phyloP scores from a whole-genome alignment of 2,329 filamentous ascomycete genomes.

The Xylariaceae sp. region DNA sequence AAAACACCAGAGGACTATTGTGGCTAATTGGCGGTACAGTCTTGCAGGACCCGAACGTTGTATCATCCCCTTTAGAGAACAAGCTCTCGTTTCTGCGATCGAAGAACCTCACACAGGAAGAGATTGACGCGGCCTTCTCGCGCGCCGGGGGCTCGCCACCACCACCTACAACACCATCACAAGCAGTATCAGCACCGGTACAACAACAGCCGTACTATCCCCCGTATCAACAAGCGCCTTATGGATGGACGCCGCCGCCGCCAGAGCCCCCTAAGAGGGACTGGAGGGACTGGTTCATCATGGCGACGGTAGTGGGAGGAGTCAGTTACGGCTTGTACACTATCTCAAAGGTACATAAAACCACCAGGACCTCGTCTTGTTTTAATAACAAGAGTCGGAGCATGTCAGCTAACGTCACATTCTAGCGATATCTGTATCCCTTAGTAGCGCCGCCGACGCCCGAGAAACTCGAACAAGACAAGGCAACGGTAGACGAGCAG shows the following conservation, averaged over 20 bases:
- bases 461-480: constrained; percentile 90
- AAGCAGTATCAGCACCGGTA: constrained; percentile 39
- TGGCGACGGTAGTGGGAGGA: constrained; percentile 90
- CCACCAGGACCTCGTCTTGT: not conserved
- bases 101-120: constrained; percentile 95
- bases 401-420: constrained; percentile 30
- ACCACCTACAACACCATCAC: constrained; percentile 40
- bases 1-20: constrained; percentile 7
- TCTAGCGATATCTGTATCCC: constrained; percentile 82
- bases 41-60: constrained; percentile 88
- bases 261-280: constrained; percentile 69
- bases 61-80: constrained; percentile 85
- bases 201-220: constrained; percentile 39
- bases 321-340: constrained; percentile 85
- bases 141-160: constrained; percentile 56
- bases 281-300: constrained; percentile 99
- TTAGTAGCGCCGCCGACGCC: constrained; percentile 90
- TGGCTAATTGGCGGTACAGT: constrained; percentile 46
- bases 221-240: constrained; percentile 43
- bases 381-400: not conserved
- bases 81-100: constrained; percentile 88
- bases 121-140: constrained; percentile 79
- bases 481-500: constrained; percentile 83
- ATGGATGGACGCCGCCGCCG: constrained; percentile 53
- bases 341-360: constrained; percentile 70